A percentile compares a stretch with the other conserved stretches of the same genome.
phyloP scores from a whole-genome alignment of 805 yeast genomes.

The Candida endomychidarum region DNA sequence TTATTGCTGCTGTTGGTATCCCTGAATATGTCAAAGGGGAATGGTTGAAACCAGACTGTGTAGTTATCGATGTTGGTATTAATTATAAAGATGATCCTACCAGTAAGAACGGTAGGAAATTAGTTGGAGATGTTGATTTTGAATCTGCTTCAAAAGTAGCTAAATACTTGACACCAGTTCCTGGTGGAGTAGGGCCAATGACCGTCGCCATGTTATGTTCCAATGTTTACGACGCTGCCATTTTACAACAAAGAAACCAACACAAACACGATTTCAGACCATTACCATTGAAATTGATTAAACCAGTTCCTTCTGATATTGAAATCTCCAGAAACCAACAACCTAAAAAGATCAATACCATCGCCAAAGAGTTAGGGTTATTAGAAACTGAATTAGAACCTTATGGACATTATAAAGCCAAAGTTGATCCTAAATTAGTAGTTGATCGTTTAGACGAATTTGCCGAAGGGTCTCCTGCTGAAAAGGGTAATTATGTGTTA shows the following conservation, averaged over 20 bases:
- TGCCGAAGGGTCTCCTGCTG: constrained; percentile 61
- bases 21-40: constrained; percentile 84
- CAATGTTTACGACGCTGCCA: constrained; percentile 70
- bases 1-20: constrained; percentile 88
- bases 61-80: constrained; percentile 82
- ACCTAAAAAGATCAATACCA: constrained; percentile 67
- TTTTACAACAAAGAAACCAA: constrained; percentile 49
- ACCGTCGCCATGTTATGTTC: constrained; percentile 80
- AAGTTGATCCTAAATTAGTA: constrained; percentile 53
- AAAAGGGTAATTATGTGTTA: constrained; percentile 70
- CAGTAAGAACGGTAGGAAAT: constrained; percentile 65
- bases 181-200: constrained; percentile 94
- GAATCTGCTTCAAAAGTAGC: constrained; percentile 55
- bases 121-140: constrained; percentile 79
- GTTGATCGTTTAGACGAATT: constrained; percentile 51
- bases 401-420: constrained; percentile 75
- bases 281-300: constrained; percentile 52
- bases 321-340: constrained; percentile 75
- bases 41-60: constrained; percentile 68
- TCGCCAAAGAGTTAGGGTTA: constrained; percentile 70
- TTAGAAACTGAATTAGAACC: constrained; percentile 68
- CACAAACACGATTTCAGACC: constrained; percentile 52
- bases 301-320: constrained; percentile 79
- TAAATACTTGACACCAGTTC: constrained; percentile 77
- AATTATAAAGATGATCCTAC: constrained; percentile 67